These are phyloP conservation scores for Colletotrichum caudatum DNA, from an alignment of 2,329 filamentous ascomycete genomes.

Conservation along the genomic window DNA sequence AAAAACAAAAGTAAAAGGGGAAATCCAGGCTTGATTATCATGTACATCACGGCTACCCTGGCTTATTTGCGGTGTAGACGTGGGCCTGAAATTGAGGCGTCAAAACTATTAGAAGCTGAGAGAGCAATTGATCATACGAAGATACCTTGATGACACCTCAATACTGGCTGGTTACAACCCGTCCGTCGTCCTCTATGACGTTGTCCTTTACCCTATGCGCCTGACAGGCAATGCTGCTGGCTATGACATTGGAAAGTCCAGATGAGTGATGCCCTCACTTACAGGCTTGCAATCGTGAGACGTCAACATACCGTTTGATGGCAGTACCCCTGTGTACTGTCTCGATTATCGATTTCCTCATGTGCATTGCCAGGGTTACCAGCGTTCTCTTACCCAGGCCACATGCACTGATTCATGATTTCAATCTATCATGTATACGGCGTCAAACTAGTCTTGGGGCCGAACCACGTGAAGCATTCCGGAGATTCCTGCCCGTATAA, in stretches of 20 bases:
- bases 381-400: not conserved
- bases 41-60: slow-evolving; percentile 40
- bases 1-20: slow-evolving; percentile 38
- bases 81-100: slow-evolving; percentile 39
- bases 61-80: slow-evolving; percentile 39
- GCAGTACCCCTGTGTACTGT: not conserved
- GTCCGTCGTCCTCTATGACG: not conserved
- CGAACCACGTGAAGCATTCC: not conserved
- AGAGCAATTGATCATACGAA: slow-evolving; percentile 41
- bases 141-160: slow-evolving; percentile 40
- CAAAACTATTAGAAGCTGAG: slow-evolving; percentile 41
- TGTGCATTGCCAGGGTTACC: not conserved
- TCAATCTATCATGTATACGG: not conserved
- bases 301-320: not conserved
- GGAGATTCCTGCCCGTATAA: not conserved
- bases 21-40: slow-evolving; percentile 40
- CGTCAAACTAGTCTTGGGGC: not conserved
- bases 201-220: not conserved
- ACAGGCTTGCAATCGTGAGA: not conserved
- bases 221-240: not conserved
- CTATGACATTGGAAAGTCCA: not conserved
- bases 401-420: not conserved
- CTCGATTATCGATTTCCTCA: not conserved
- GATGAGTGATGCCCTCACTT: not conserved
- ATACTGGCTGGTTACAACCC: not conserved